Conservation (phyloP, 495 filamentous ascomycete genomes). For the Penicillium maclennaniae region DNA sequence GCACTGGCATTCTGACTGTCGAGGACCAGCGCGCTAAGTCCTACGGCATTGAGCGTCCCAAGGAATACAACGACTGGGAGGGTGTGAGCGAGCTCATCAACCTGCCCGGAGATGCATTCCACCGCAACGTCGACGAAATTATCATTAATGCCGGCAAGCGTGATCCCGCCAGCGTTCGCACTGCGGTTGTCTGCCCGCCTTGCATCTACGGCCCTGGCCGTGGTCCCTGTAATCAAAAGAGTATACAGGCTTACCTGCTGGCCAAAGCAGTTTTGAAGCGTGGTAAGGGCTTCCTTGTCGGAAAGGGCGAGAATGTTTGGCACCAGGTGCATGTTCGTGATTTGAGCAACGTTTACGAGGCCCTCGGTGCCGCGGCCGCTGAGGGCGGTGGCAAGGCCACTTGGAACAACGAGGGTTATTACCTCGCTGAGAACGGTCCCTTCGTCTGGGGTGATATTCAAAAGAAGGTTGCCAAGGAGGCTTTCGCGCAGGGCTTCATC, state of each 20-base stretch:
- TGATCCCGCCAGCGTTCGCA: conserved; percentile 50
- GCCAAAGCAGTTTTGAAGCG: conserved; percentile 52
- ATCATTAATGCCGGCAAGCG: conserved; percentile 43
- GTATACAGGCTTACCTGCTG: conserved; percentile 61
- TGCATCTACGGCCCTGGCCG: conserved; percentile 75
- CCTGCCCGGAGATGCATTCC: conserved; percentile 51
- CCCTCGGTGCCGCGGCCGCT: conserved; percentile 63
- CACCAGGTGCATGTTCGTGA: conserved; percentile 72
- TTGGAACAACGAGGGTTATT: conserved; percentile 73
- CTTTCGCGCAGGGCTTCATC: conserved; percentile 61
- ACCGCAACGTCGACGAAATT: conserved; percentile 60
- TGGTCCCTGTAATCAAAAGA: conserved; percentile 64
- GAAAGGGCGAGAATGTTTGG: conserved; percentile 65
- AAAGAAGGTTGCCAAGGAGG: conserved; percentile 54
- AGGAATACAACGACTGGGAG: conserved; percentile 60
- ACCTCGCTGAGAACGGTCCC: conserved; percentile 66
- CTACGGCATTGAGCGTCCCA: conserved; percentile 51
- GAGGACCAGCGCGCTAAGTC: conserved; percentile 45
- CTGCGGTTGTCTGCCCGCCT: conserved; percentile 73
- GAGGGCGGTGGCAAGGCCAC: conserved; percentile 57
- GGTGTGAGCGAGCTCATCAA: conserved; percentile 53
- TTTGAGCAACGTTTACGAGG: conserved; percentile 60
- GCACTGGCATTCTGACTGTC: conserved; percentile 56
- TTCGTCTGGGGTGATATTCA: conserved; percentile 70
- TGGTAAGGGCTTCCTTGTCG: conserved; percentile 61